A percentile compares a stretch with the other conserved stretches of the same genome.
Evolutionary conservation across 495 filamentous ascomycete species (phyloP).

Genomic region (Recurvomyces mirabilis): DNA sequence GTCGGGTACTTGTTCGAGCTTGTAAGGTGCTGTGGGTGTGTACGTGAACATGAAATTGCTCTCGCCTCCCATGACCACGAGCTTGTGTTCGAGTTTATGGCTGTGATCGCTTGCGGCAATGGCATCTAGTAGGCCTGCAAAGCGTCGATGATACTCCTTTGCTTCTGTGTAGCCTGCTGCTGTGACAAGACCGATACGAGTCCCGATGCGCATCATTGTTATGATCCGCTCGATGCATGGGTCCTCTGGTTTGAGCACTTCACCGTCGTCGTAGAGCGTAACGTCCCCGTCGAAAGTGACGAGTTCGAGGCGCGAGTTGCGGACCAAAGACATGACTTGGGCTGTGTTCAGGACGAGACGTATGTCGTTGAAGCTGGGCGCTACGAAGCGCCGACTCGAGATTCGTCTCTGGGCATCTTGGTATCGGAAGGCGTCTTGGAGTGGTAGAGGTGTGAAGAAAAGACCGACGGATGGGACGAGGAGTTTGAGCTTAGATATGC

Average conservation of each 20-base stretch:
- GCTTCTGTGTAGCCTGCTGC: conserved; percentile 91
- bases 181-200: conserved; percentile 87
- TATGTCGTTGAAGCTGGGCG: conserved; percentile 96
- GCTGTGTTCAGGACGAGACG: conserved; percentile 87
- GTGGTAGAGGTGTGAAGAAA: conserved; percentile 79
- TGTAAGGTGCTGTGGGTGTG: conserved; percentile 40
- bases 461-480: conserved; percentile 79
- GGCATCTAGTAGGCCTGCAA: conserved; percentile 74
- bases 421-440: conserved; percentile 82
- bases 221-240: conserved; percentile 72
- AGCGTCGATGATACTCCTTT: conserved; percentile 66
- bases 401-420: conserved; percentile 80
- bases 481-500: conserved; percentile 83
- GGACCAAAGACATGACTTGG: conserved; percentile 75
- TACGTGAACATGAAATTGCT: conserved; percentile 83
- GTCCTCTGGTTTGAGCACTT: conserved; percentile 58
- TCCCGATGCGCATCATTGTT: conserved; percentile 45
- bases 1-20: conserved; percentile 51
- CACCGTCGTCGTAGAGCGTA: conserved; percentile 89
- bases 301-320: conserved; percentile 56
- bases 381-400: conserved; percentile 83
- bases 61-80: conserved; percentile 80
- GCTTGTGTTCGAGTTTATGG: conserved; percentile 52
- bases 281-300: conserved; percentile 97
- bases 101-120: conserved; percentile 57